Conservation (phyloP, 352 stramenopile species). For the Globisporangium parvum region DNA sequence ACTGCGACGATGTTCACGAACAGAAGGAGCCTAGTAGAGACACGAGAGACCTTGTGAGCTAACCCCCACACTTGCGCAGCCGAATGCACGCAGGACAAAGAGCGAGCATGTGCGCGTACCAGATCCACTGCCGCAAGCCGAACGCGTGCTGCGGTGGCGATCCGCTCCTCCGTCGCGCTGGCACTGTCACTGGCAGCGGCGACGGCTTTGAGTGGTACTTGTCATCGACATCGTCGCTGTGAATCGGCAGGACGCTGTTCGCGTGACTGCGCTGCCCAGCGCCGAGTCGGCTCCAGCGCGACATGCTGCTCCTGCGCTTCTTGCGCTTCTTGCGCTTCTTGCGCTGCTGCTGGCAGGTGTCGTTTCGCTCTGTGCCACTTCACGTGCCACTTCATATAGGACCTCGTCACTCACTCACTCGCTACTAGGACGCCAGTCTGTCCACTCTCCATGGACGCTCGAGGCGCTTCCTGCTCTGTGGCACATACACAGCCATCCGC, state of each 20-base stretch:
- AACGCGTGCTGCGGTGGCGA: not conserved
- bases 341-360: not conserved
- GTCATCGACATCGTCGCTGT: not conserved
- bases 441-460: too few relatives aligned
- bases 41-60: not conserved
- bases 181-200: not conserved
- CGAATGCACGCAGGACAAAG: not conserved
- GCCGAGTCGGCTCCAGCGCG: slow-evolving; percentile 13
- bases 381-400: too few relatives aligned
- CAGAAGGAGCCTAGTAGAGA: slow-evolving; percentile 29
- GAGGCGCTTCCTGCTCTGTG: too few relatives aligned
- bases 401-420: too few relatives aligned
- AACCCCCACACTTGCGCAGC: not conserved
- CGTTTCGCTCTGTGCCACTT: not conserved
- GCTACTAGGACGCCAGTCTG: too few relatives aligned
- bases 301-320: not conserved
- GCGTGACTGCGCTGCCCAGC: not conserved
- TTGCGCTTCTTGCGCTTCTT: not conserved
- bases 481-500: too few relatives aligned
- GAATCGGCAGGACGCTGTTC: slow-evolving; percentile 7
- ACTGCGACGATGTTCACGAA: slow-evolving; percentile 41
- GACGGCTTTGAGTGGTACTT: slow-evolving; percentile 14
- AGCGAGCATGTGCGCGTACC: slow-evolving; percentile 6
- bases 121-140: slow-evolving; percentile 14
- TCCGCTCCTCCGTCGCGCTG: slow-evolving; percentile 1